Evolutionary conservation across 2,329 filamentous ascomycete genomes (phyloP).

Genomic region (Rachicladosporium sp.): DNA sequence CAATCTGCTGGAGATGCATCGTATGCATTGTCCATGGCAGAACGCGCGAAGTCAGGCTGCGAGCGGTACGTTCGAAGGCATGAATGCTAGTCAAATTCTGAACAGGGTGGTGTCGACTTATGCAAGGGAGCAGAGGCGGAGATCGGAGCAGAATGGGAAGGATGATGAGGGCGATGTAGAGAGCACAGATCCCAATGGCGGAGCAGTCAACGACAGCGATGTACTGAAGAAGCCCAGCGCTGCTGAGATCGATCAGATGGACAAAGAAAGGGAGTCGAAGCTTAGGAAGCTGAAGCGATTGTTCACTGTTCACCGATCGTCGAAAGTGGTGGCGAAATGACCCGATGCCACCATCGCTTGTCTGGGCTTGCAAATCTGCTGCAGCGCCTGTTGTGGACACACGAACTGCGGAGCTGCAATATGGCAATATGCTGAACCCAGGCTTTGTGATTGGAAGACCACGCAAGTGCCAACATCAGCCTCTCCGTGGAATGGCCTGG

Average conservation of each 20-base stretch:
- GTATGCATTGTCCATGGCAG: slow-evolving; percentile 27
- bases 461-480: no score
- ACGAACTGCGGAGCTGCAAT: no score
- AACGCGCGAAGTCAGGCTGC: slow-evolving; percentile 21
- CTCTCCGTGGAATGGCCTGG: no score
- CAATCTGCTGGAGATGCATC: slow-evolving; percentile 23
- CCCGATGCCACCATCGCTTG: no score
- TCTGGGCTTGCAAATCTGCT: no score
- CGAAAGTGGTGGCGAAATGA: slow-evolving; percentile 5
- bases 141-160: slow-evolving; percentile 11
- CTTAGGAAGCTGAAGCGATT: slow-evolving; percentile 23
- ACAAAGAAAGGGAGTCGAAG: slow-evolving; percentile 23
- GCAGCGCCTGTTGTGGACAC: no score
- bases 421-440: no score
- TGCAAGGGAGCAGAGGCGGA: slow-evolving; percentile 19
- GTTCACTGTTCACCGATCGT: slow-evolving; percentile 21
- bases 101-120: slow-evolving; percentile 19
- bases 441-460: no score
- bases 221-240: slow-evolving; percentile 5
- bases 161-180: slow-evolving; percentile 2
- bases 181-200: background rate
- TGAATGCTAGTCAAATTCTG: slow-evolving; percentile 22
- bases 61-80: slow-evolving; percentile 19
- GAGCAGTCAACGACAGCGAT: background rate
- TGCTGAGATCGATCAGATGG: slow-evolving; percentile 19